Percentiles rank a stretch among this genome's conserved stretches.
Conservation (phyloP, 2,329 filamentous ascomycete species). For the Camillea tinctor region DNA sequence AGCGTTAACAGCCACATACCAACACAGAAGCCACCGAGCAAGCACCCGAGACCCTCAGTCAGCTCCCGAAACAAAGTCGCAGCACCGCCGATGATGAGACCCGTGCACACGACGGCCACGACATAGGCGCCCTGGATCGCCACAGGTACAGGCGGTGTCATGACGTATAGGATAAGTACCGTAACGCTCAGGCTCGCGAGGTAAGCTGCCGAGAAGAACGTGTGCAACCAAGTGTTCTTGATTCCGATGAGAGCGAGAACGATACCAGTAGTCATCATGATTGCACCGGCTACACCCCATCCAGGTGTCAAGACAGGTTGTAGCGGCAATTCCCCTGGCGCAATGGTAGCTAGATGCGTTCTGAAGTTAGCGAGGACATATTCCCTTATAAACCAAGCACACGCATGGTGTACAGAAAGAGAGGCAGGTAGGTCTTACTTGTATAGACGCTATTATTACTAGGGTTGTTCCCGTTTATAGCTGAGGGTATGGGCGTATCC, state of each 20-base stretch:
- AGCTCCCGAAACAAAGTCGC: conserved; percentile 81
- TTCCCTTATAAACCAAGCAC: background rate
- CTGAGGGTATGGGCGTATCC: conserved; percentile 28
- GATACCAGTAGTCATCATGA: conserved; percentile 72
- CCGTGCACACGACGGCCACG: conserved; percentile 72
- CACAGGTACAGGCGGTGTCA: conserved; percentile 72
- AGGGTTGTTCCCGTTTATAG: conserved; percentile 32
- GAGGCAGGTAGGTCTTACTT: conserved; percentile 21
- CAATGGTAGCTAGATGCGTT: conserved; percentile 41
- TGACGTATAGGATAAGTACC: conserved; percentile 85
- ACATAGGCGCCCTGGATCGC: conserved; percentile 85
- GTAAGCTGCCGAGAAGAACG: conserved; percentile 77
- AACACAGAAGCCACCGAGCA: conserved; percentile 82
- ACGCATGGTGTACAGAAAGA: background rate
- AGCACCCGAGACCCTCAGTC: conserved; percentile 75
- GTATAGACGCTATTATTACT: conserved; percentile 18
- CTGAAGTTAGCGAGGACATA: conserved; percentile 8
- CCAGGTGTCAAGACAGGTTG: conserved; percentile 75
- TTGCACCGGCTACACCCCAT: conserved; percentile 72
- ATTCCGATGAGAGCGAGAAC: conserved; percentile 76
- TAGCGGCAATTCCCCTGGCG: conserved; percentile 63
- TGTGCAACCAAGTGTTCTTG: conserved; percentile 75
- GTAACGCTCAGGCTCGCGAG: conserved; percentile 71
- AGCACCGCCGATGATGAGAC: conserved; percentile 69
- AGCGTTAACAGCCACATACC: conserved; percentile 89